These are phyloP conservation scores for Fusarium tupiense DNA, from an alignment of 2,329 filamentous ascomycete species.

Conservation along the genomic window DNA sequence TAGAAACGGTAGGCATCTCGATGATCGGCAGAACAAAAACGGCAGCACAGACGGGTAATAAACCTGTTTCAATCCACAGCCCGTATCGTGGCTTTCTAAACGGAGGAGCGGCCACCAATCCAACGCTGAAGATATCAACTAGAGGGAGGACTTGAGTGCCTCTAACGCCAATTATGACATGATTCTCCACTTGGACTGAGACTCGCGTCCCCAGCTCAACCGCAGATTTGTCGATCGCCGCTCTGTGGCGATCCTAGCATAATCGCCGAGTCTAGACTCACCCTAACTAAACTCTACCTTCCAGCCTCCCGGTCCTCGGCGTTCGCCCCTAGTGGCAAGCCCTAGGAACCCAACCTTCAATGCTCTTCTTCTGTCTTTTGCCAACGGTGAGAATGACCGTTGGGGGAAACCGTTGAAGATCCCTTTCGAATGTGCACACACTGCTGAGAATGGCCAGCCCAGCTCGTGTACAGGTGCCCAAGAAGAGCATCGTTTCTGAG, in stretches of 20 bases:
- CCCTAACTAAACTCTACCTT: background rate
- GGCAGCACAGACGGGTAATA: background rate
- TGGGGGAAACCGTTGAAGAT: background rate
- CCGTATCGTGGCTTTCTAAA: background rate
- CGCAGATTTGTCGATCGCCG: slow-evolving; percentile 2
- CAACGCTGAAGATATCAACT: background rate
- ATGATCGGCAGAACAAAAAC: background rate
- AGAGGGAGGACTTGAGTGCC: background rate
- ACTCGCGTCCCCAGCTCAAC: background rate
- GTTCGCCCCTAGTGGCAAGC: background rate
- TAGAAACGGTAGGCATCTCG: background rate
- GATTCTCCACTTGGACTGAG: slow-evolving; percentile 3
- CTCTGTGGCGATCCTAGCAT: background rate
- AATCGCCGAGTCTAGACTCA: slow-evolving; percentile 25
- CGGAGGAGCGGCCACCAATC: background rate
- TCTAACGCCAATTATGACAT: background rate
- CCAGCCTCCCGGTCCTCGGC: slow-evolving; percentile 16
- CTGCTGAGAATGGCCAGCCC: slow-evolving; percentile 4
- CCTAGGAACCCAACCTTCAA: background rate
- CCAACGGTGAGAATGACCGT: background rate
- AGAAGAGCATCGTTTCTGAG: slow-evolving; percentile 34
- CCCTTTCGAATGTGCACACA: background rate
- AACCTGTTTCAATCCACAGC: background rate
- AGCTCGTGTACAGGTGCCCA: slow-evolving; percentile 3
- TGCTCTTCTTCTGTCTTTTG: background rate